Base-by-base conservation (phyloP, 2,329 filamentous ascomycete species). In the Kalaharituber pfeilii region DNA sequence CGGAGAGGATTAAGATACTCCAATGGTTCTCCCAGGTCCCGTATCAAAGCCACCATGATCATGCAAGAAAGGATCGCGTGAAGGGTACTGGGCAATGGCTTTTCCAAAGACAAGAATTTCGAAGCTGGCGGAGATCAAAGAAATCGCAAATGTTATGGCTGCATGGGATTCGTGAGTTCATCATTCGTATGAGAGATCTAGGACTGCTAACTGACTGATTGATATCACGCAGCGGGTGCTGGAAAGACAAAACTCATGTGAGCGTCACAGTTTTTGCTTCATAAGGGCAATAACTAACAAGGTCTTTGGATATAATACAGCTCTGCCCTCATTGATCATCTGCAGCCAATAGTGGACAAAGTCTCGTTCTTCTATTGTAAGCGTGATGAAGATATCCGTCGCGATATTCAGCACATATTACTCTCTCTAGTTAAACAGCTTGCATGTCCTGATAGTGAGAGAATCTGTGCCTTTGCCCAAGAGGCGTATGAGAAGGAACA, bases 211-310 rank as follows among this genome's bases (percentile, higher is more conserved):
- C 5, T 56, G 22, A 7, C 30, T 36, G 1, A 0, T 52, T 33
- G 1, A n/a, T n/a, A n/a, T n/a, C 28, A 51, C 20, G 8, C 63
- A 63, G 24, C 62, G 51, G 25, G 62, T 42, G n/a, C 62, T 58
- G 50, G 70, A 22, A 36, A 65, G 61, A 52, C 62, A 51, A 22
- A 68, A 56, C 42, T 69, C 55, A 55, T 65, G 66, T 57, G 68
- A 67, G 53, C 60, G 42, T 28, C 8, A 33, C 29, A 8, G 29
- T n/a, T 8, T 8, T 33, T 33, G 8, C 29, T 33, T 33, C 29
- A 33, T 33, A 33, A n/a, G 29, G n/a, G 29, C 29, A n/a, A n/a
- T n/a, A n/a, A n/a, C n/a, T n/a, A n/a, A n/a, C n/a, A n/a, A n/a
- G n/a, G n/a, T n/a, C n/a, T n/a, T n/a, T n/a, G n/a, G n/a, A n/a